These are phyloP conservation scores for Eutypella sp. DNA, from an alignment of 2,329 filamentous ascomycete species.

Conservation along the genomic window DNA sequence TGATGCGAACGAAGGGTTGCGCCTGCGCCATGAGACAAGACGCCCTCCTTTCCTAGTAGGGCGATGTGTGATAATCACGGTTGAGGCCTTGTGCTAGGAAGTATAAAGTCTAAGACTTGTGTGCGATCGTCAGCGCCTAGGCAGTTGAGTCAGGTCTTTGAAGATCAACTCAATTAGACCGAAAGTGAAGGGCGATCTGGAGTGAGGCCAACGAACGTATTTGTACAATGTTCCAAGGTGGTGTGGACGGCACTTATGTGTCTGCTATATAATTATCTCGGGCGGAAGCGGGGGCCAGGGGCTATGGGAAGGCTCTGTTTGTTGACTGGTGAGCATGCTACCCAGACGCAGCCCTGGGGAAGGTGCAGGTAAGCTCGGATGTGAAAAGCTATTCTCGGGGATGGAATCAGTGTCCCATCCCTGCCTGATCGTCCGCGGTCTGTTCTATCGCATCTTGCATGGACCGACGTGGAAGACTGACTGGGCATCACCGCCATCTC, in stretches of 20 bases:
- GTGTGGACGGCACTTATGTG: background rate
- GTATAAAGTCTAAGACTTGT: background rate
- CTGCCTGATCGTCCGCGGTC: background rate
- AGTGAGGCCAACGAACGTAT: background rate
- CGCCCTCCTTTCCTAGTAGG: background rate
- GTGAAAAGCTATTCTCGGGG: too few species aligned
- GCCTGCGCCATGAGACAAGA: background rate
- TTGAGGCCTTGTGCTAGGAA: background rate
- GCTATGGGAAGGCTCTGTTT: background rate
- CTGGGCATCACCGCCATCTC: conserved; percentile 8
- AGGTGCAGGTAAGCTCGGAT: background rate
- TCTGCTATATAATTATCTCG: background rate
- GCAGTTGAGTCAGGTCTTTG: too few species aligned
- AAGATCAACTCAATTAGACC: background rate
- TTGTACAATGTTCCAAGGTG: background rate
- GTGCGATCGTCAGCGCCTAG: background rate
- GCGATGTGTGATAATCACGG: background rate
- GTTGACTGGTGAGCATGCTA: too few species aligned
- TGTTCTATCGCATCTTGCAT: background rate
- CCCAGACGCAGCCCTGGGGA: too few species aligned
- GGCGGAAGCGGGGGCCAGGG: too few species aligned
- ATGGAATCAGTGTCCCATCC: background rate
- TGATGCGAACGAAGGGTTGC: conserved; percentile 1
- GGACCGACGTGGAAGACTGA: background rate
- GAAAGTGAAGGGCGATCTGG: background rate